These are phyloP conservation scores for Epithele typhae DNA, from an alignment of 768 basidiomycete genomes.

Conservation along the genomic window DNA sequence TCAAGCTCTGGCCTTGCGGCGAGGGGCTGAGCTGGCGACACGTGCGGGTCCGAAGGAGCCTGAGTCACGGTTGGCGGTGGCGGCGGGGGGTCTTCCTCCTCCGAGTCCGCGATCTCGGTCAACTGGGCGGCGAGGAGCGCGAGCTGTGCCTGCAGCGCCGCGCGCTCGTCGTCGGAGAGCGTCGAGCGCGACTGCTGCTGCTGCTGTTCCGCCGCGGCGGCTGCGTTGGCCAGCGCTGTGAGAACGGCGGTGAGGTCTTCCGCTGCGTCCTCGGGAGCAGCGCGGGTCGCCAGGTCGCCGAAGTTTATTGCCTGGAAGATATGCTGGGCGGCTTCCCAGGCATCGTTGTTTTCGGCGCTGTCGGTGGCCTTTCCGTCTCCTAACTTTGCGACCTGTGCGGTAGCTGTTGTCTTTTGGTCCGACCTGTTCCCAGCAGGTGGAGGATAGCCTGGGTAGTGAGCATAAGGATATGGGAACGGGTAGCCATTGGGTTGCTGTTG, in stretches of 20 bases:
- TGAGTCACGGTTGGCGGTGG: too few relatives aligned
- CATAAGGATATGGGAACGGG: conserved; percentile 9
- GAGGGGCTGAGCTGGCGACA: background rate
- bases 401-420: background rate
- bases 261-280: background rate
- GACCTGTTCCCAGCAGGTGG: background rate
- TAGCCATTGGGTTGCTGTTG: conserved; percentile 9
- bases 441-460: conserved; percentile 9
- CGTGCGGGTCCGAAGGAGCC: background rate
- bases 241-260: conserved; percentile 10
- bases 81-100: conserved; percentile 24
- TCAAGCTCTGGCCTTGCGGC: background rate
- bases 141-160: conserved; percentile 69
- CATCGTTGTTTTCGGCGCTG: conserved; percentile 41
- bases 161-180: conserved; percentile 45
- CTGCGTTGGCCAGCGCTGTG: conserved; percentile 4
- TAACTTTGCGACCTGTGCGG: conserved; percentile 6
- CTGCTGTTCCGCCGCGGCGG: conserved; percentile 4
- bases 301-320: conserved; percentile 78
- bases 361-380: conserved; percentile 1
- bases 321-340: conserved; percentile 75
- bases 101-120: conserved; percentile 53
- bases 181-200: conserved; percentile 14
- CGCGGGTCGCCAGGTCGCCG: conserved; percentile 33
- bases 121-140: conserved; percentile 71